phyloP scores from a whole-genome alignment of 1,284 basidiomycete species.

The Marasmius tenuissimus region DNA sequence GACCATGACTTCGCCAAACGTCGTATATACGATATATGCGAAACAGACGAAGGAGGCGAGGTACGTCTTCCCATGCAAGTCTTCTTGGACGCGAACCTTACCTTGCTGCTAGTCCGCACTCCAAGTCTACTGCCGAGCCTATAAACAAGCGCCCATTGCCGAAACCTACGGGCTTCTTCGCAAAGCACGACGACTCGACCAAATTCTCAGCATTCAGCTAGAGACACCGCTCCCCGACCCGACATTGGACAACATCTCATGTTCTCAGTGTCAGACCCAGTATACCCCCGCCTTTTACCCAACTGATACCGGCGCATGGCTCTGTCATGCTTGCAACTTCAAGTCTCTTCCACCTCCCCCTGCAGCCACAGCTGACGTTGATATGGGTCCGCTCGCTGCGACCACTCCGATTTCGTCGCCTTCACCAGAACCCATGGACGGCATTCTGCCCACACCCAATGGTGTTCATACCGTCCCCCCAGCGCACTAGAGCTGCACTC shows the following conservation, averaged over 20 bases:
- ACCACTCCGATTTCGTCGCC: background rate
- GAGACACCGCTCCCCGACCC: conserved; percentile 11
- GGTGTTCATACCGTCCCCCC: background rate
- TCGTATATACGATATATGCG: conserved; percentile 79
- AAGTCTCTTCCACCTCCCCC: background rate
- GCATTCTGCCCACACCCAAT: background rate
- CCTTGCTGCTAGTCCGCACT: conserved; percentile 66
- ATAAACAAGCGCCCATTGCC: conserved; percentile 74
- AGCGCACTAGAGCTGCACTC: background rate
- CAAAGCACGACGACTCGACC: conserved; percentile 82
- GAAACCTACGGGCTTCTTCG: conserved; percentile 82
- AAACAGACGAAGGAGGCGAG: conserved; percentile 80
- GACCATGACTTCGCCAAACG: conserved; percentile 72
- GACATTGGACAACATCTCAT: conserved; percentile 23
- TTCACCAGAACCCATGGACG: background rate
- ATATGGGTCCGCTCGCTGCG: background rate
- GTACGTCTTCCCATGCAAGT: conserved; percentile 35
- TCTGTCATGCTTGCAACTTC: conserved; percentile 52
- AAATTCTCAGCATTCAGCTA: conserved; percentile 41
- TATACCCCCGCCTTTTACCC: conserved; percentile 41
- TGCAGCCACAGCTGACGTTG: background rate
- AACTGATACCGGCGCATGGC: conserved; percentile 27
- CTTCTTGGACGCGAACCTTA: conserved; percentile 4
- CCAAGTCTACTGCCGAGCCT: conserved; percentile 80
- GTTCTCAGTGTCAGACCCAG: conserved; percentile 33